Percentiles rank a stretch among this genome's conserved stretches.
Evolutionary conservation across 2,329 filamentous ascomycete genomes (phyloP).

Genomic region (Aureobasidium lini): DNA sequence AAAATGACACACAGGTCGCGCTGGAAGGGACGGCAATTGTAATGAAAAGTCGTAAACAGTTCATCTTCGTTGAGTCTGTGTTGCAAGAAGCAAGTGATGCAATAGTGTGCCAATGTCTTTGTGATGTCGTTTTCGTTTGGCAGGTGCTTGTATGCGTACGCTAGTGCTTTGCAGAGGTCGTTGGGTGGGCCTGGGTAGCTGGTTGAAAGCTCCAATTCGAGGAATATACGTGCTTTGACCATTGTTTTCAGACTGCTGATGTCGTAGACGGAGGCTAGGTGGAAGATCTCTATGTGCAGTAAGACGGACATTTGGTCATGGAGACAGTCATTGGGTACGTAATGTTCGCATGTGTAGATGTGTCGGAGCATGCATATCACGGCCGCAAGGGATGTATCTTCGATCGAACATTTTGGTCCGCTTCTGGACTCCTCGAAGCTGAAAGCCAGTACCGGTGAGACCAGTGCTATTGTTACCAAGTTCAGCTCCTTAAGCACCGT

Average conservation of each 20-base stretch:
- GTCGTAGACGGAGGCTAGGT: conserved; percentile 34
- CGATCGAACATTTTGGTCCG: conserved; percentile 31
- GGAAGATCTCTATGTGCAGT: conserved; percentile 34
- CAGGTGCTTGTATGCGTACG: conserved; percentile 25
- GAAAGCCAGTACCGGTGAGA: conserved; percentile 33
- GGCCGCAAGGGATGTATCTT: conserved; percentile 27
- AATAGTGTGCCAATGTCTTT: conserved; percentile 37
- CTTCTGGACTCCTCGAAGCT: conserved; percentile 32
- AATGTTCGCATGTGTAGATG: conserved; percentile 33
- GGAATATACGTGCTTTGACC: conserved; percentile 33
- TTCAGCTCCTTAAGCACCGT: conserved; percentile 27
- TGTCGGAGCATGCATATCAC: conserved; percentile 34
- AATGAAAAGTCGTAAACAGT: conserved; percentile 32
- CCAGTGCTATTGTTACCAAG: conserved; percentile 25
- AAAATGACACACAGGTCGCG: conserved; percentile 34
- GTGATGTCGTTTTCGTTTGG: conserved; percentile 25
- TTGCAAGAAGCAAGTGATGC: conserved; percentile 29
- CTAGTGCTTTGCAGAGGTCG: conserved; percentile 34
- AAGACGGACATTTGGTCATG: conserved; percentile 29
- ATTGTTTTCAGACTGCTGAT: conserved; percentile 31
- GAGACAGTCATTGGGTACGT: conserved; percentile 22
- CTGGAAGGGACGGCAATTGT: conserved; percentile 32
- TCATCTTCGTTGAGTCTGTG: conserved; percentile 30
- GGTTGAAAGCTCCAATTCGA: conserved; percentile 33
- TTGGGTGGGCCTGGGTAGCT: conserved; percentile 30